Evolutionary conservation across 305 asterid species (phyloP).

Genomic region (Fraxinus paxiana): DNA sequence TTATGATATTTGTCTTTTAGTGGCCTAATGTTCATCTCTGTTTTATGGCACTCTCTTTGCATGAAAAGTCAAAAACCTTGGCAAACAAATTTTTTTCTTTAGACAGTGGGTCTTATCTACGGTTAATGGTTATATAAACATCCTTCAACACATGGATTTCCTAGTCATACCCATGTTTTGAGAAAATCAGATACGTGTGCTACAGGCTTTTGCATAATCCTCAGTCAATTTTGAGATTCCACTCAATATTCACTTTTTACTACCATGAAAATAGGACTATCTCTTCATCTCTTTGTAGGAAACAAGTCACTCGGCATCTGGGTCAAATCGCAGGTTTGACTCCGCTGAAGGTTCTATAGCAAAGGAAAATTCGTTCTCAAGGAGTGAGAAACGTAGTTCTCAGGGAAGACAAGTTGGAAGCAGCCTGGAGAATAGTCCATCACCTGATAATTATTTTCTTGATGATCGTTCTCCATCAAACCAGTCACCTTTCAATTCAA

Average conservation of each 20-base stretch:
- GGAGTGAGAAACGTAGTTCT: constrained; percentile 30
- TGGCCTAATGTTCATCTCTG: not conserved
- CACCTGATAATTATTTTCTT: constrained; percentile 33
- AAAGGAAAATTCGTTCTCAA: constrained; percentile 24
- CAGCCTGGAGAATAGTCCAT: constrained; percentile 30
- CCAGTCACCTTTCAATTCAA: constrained; percentile 35
- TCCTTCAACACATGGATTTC: not conserved
- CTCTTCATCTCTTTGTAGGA: constrained; percentile 43
- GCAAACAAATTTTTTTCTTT: not conserved
- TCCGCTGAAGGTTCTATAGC: constrained; percentile 34
- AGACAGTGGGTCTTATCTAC: not conserved
- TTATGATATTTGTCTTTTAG: not conserved
- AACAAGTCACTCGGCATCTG: constrained; percentile 40
- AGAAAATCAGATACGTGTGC: not conserved
- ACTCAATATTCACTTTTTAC: not conserved
- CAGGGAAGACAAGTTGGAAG: constrained; percentile 30
- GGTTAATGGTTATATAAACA: not conserved
- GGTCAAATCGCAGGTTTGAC: constrained; percentile 31
- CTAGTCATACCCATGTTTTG: not conserved
- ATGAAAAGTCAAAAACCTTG: not conserved
- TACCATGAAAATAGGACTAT: not conserved
- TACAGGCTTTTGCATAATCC: constrained; percentile 2
- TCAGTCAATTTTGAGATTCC: not conserved
- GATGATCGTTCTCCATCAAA: constrained; percentile 41
- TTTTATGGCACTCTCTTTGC: not conserved